Evolutionary conservation across 768 basidiomycete genomes (phyloP).

Genomic region (Macrolepiota albuminosa): DNA sequence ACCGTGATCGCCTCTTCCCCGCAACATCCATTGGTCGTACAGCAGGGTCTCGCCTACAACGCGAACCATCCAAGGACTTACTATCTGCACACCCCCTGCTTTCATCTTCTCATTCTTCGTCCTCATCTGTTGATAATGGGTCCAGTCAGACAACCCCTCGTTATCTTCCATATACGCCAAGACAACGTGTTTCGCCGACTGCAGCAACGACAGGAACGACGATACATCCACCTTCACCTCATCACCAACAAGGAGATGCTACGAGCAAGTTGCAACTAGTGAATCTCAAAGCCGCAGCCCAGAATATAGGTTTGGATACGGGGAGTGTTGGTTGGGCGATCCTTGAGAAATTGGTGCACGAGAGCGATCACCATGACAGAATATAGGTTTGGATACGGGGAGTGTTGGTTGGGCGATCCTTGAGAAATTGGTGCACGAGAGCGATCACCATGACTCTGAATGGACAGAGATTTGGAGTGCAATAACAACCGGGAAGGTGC

Average conservation of each 20-base stretch:
- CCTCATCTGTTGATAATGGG: conserved; percentile 25
- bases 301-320: conserved; percentile 60
- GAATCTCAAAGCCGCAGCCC: conserved; percentile 69
- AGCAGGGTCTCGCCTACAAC: conserved; percentile 37
- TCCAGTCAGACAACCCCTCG: conserved; percentile 23
- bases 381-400: conserved; percentile 56
- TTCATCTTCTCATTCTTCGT: conserved; percentile 31
- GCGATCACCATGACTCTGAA: conserved; percentile 50
- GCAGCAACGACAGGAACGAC: conserved; percentile 48
- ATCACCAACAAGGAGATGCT: conserved; percentile 51
- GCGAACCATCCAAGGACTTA: conserved; percentile 46
- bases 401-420: conserved; percentile 76
- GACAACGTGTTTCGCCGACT: conserved; percentile 49
- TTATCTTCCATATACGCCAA: conserved; percentile 77
- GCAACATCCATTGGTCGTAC: conserved; percentile 51
- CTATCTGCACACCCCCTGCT: conserved; percentile 64
- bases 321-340: conserved; percentile 73
- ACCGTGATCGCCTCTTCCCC: conserved; percentile 37
- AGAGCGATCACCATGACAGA: conserved; percentile 45
- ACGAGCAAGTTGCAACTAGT: conserved; percentile 66
- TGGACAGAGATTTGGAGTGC: conserved; percentile 70
- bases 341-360: conserved; percentile 60
- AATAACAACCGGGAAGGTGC: conserved; percentile 63
- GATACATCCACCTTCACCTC: conserved; percentile 39
- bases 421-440: conserved; percentile 55